Conservation (phyloP, 2,329 filamentous ascomycete genomes). For the Mariannaea elegans region DNA sequence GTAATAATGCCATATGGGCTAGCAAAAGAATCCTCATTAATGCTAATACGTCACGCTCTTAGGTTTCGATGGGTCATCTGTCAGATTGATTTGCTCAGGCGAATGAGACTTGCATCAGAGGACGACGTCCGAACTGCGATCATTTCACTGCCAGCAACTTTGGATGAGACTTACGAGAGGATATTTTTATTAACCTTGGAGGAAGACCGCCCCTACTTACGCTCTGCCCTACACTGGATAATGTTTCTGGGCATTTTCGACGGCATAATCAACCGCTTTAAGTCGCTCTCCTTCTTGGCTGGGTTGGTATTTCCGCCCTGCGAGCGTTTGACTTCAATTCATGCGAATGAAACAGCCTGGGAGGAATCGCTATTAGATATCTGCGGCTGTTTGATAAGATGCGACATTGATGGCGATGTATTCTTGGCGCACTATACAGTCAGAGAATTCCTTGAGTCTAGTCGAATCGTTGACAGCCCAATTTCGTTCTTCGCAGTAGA, state of each 20-base stretch:
- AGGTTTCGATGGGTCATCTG: constrained; percentile 5
- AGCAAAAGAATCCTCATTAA: not conserved
- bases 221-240: not conserved
- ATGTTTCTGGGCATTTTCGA: not conserved
- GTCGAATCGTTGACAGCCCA: not conserved
- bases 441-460: not conserved
- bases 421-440: not conserved
- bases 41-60: not conserved
- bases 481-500: not conserved
- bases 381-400: not conserved
- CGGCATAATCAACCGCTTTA: too few relatives aligned
- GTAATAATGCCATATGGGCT: too few relatives aligned
- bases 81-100: constrained; percentile 1
- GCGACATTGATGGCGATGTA: not conserved
- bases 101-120: not conserved
- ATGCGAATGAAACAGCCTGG: not conserved
- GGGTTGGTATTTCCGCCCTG: not conserved
- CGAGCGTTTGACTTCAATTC: not conserved
- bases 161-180: constrained; percentile 2
- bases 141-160: not conserved
- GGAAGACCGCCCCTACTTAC: not conserved
- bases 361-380: not conserved
- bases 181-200: not conserved
- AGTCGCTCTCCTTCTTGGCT: not conserved
- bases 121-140: not conserved